phyloP scores from a whole-genome alignment of 192 early-diverging fungal species.

The Coemansia guatemalensis region DNA sequence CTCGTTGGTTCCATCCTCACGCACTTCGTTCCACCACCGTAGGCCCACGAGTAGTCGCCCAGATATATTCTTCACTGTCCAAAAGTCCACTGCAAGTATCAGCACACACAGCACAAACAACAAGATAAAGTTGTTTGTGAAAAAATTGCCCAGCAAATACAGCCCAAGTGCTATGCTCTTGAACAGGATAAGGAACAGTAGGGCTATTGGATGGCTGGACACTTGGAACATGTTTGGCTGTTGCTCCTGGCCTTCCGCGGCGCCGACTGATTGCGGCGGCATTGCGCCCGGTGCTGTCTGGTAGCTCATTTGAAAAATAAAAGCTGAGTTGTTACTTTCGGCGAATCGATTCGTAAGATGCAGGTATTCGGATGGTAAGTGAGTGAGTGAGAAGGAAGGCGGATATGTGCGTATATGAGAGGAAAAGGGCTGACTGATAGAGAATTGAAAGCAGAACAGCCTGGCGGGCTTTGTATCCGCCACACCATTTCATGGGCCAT shows the following conservation, averaged over 20 bases:
- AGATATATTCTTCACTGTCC: slow-evolving; percentile 98
- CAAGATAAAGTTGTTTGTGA: slow-evolving; percentile 83
- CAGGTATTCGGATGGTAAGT: background rate
- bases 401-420: background rate
- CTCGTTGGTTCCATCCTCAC: slow-evolving; percentile 89
- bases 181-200: slow-evolving; percentile 91
- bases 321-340: background rate
- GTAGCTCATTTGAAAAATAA: slow-evolving; percentile 1
- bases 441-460: background rate
- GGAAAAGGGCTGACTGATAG: background rate
- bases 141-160: slow-evolving; percentile 83
- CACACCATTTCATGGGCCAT: background rate
- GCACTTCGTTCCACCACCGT: slow-evolving; percentile 99
- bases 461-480: background rate
- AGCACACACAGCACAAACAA: slow-evolving; percentile 91
- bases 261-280: background rate
- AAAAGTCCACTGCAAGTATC: slow-evolving; percentile 95
- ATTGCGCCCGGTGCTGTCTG: background rate
- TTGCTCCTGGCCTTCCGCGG: background rate
- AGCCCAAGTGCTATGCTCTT: slow-evolving; percentile 75
- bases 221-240: slow-evolving; percentile 48
- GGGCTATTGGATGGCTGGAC: slow-evolving; percentile 79
- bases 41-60: slow-evolving; percentile 95
- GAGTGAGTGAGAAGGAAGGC: background rate
- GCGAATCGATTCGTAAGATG: background rate